Conservation (phyloP, 2,329 filamentous ascomycete species). For the Neobulgaria alba region DNA sequence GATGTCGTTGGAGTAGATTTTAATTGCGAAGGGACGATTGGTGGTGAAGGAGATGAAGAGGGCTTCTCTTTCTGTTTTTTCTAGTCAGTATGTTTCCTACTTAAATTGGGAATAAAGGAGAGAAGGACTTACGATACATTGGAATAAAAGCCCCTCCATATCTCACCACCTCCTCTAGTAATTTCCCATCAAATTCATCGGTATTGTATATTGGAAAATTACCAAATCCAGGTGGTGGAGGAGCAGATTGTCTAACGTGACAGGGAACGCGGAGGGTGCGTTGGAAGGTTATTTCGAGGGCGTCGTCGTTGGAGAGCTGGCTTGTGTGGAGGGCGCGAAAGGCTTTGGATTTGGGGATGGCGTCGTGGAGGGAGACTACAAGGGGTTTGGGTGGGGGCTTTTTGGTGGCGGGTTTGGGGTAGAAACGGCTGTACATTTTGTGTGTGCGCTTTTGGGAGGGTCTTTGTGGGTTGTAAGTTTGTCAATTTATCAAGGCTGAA, state of each 20-base stretch:
- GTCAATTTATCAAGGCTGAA: too few species aligned
- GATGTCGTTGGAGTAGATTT: slow-evolving; percentile 33
- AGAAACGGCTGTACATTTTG: too few species aligned
- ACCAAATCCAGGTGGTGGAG: slow-evolving; percentile 32
- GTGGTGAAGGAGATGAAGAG: slow-evolving; percentile 34
- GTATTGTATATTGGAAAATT: slow-evolving; percentile 34
- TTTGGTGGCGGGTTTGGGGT: too few species aligned
- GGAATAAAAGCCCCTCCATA: slow-evolving; percentile 39
- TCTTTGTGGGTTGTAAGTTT: too few species aligned
- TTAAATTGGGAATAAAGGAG: not conserved
- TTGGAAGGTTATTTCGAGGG: not conserved
- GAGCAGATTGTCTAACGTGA: slow-evolving; percentile 25
- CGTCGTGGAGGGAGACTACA: too few species aligned
- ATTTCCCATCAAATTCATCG: slow-evolving; percentile 24
- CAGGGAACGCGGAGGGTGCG: not conserved
- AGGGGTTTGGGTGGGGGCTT: too few species aligned
- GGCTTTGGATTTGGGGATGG: too few species aligned
- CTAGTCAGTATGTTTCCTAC: not conserved
- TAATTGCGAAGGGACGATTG: slow-evolving; percentile 29
- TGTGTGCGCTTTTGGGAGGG: too few species aligned
- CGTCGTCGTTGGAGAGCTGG: too few species aligned
- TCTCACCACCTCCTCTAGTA: slow-evolving; percentile 30
- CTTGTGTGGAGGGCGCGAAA: too few species aligned
- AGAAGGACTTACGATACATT: slow-evolving; percentile 29
- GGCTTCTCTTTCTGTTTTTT: slow-evolving; percentile 29